These are phyloP conservation scores for Parietichytrium sp. DNA, from an alignment of 108 stramenopile species.

Conservation along the genomic window DNA sequence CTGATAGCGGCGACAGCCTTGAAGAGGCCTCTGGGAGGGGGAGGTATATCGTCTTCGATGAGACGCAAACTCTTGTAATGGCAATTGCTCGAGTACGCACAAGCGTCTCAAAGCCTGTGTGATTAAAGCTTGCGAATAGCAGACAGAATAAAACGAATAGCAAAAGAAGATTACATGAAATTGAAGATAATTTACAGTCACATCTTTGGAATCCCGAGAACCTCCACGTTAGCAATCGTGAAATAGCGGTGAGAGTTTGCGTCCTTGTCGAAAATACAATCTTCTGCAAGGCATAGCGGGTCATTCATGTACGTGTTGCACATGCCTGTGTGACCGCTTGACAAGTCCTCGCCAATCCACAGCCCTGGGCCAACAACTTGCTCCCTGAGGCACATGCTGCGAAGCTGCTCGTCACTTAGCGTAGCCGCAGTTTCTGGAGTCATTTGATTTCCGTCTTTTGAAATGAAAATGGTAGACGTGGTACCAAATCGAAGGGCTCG, in stretches of 20 bases:
- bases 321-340: background rate
- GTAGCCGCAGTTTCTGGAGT: background rate
- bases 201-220: background rate
- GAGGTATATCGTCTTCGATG: no score
- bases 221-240: background rate
- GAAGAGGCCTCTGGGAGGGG: no score
- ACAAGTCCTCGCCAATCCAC: background rate
- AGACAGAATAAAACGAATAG: background rate
- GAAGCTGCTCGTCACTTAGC: conserved; percentile 19
- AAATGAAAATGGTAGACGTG: background rate
- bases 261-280: background rate
- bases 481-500: background rate
- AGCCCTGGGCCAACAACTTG: background rate
- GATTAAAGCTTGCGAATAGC: no score
- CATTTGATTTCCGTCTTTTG: background rate
- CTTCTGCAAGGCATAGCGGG: background rate
- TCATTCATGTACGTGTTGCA: background rate
- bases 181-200: background rate
- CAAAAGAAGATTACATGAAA: background rate
- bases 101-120: no score
- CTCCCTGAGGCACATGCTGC: background rate
- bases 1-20: no score
- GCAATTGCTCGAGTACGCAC: no score
- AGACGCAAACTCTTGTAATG: no score
- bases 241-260: background rate